phyloP scores from a whole-genome alignment of 805 yeast species.

The Metschnikowia dekortorum region DNA sequence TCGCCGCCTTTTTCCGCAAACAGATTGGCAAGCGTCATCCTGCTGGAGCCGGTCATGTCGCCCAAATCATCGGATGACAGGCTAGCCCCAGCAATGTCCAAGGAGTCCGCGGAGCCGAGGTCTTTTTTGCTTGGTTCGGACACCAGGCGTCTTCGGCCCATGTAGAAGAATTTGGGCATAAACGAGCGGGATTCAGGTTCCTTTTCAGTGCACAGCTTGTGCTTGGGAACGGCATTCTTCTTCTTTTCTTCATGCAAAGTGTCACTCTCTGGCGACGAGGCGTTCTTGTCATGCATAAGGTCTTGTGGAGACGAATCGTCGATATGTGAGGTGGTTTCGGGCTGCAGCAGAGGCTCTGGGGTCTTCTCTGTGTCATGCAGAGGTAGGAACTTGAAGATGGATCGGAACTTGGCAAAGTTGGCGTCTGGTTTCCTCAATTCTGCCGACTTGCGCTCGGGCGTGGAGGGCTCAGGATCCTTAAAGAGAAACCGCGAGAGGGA shows the following conservation, averaged over 20 bases:
- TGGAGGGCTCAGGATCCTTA: conserved; percentile 17
- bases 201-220: not conserved
- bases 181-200: not conserved
- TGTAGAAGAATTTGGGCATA: conserved; percentile 3
- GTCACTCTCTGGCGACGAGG: not conserved
- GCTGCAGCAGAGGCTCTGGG: not conserved
- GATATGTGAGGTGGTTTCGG: not conserved
- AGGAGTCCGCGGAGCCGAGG: not conserved
- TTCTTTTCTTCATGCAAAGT: not conserved
- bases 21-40: not conserved
- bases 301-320: not conserved
- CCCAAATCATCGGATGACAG: not conserved
- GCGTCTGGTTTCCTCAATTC: conserved; percentile 1
- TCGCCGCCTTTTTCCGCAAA: conserved; percentile 11
- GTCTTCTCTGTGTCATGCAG: conserved; percentile 10
- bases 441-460: not conserved
- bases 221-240: not conserved
- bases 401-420: conserved; percentile 6
- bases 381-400: conserved; percentile 12
- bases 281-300: not conserved
- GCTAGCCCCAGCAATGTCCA: not conserved
- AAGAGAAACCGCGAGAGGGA: conserved; percentile 26
- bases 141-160: conserved; percentile 12
- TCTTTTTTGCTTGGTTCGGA: conserved; percentile 4
- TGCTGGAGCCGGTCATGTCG: not conserved